A percentile compares a stretch with the other conserved stretches of the same genome.
These are phyloP conservation scores for Pelagophyceae sp. DNA, from an alignment of 352 stramenopile genomes.

Conservation along the genomic window DNA sequence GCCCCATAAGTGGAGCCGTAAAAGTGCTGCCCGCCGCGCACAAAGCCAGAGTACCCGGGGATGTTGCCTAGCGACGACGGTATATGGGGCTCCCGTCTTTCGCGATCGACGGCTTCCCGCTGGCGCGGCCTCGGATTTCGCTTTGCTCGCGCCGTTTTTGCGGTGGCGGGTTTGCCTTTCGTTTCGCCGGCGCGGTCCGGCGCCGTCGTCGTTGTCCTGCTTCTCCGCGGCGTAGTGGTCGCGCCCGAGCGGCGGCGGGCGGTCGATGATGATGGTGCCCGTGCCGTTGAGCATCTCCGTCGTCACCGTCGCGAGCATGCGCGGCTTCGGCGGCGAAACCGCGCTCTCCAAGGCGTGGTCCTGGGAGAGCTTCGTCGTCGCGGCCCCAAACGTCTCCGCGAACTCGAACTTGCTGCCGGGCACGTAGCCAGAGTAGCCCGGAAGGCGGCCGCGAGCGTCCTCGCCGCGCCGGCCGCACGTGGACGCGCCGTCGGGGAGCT, in stretches of 20 bases:
- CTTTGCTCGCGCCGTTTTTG: no score
- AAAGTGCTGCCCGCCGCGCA: constrained; percentile 11
- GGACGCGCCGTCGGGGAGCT: background rate
- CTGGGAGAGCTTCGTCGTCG: background rate
- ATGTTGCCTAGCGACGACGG: no score
- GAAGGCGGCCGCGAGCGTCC: background rate
- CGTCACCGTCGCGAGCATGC: background rate
- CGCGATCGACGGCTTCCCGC: no score
- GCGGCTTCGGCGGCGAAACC: background rate
- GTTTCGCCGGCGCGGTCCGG: no score
- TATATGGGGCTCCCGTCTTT: no score
- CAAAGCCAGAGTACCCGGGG: constrained; percentile 1
- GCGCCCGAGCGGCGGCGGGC: background rate
- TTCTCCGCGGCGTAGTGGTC: no score
- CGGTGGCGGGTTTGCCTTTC: no score
- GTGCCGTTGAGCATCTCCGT: constrained; percentile 5
- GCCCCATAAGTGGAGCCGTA: background rate
- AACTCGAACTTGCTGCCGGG: background rate
- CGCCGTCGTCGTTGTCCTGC: no score
- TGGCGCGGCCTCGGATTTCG: no score
- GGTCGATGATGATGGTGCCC: background rate
- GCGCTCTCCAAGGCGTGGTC: background rate
- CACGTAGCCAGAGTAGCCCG: background rate
- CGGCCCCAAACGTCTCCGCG: background rate
- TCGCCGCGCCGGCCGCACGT: background rate